These are phyloP conservation scores for Narthecium ossifragum DNA, from an alignment of 106 monocot species.

Conservation along the genomic window DNA sequence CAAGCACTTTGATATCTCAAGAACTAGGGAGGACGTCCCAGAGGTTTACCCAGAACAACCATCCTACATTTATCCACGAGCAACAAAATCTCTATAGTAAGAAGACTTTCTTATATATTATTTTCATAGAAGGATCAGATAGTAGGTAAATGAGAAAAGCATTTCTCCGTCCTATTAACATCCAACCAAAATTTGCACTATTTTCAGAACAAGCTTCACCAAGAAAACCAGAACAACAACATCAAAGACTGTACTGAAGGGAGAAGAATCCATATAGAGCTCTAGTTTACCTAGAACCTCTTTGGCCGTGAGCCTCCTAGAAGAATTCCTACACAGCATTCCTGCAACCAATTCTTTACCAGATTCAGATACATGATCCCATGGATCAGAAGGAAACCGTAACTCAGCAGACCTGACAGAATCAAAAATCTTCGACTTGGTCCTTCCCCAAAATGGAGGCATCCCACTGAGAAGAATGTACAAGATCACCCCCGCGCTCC, in stretches of 20 bases:
- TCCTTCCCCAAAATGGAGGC: slow-evolving; percentile 97
- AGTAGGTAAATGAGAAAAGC: too few relatives aligned
- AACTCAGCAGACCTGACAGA: slow-evolving; percentile 64
- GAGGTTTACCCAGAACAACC: too few relatives aligned
- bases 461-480: slow-evolving; percentile 91
- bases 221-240: background rate
- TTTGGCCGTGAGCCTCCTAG: slow-evolving; percentile 47
- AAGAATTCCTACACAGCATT: slow-evolving; percentile 73
- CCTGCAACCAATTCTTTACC: slow-evolving; percentile 65
- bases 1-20: too few relatives aligned
- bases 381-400: slow-evolving; percentile 65
- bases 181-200: too few relatives aligned
- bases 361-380: slow-evolving; percentile 62
- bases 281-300: slow-evolving; percentile 63
- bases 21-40: too few relatives aligned
- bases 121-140: too few relatives aligned
- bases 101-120: too few relatives aligned
- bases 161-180: too few relatives aligned
- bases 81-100: too few relatives aligned
- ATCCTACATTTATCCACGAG: too few relatives aligned
- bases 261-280: background rate
- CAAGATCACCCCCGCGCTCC: slow-evolving; percentile 90
- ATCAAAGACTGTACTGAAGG: background rate
- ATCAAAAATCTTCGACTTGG: slow-evolving; percentile 85
- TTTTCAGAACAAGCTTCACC: too few relatives aligned